These are phyloP conservation scores for Microbotryomycetes sp. DNA, from an alignment of 1,284 basidiomycete species.

Conservation along the genomic window DNA sequence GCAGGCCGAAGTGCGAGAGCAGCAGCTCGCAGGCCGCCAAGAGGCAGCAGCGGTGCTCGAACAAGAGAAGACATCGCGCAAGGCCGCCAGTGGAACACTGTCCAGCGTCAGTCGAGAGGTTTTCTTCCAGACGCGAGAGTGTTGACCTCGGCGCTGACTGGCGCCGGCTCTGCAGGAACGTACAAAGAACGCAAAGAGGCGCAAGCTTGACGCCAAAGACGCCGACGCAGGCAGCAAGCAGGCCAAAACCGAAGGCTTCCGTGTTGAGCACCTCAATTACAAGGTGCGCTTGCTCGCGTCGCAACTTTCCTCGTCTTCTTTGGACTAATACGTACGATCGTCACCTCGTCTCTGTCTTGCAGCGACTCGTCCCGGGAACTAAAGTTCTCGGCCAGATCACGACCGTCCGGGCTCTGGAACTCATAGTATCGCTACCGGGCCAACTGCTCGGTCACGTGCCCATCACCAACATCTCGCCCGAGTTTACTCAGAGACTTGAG, in stretches of 20 bases:
- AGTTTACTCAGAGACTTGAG: constrained; percentile 62
- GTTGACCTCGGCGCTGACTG: neutral
- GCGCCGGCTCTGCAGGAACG: neutral
- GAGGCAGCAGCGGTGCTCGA: constrained; percentile 61
- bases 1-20: constrained; percentile 80
- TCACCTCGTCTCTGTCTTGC: constrained; percentile 5
- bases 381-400: constrained; percentile 80
- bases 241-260: constrained; percentile 45
- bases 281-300: constrained; percentile 52
- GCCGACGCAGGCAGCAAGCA: constrained; percentile 13
- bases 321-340: neutral
- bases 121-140: neutral
- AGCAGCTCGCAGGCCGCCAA: constrained; percentile 71
- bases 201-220: constrained; percentile 33
- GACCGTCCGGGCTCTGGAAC: constrained; percentile 77
- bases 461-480: constrained; percentile 84
- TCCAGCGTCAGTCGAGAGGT: neutral
- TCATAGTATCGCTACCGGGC: constrained; percentile 88
- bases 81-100: constrained; percentile 1
- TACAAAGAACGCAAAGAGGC: constrained; percentile 38
- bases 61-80: too few relatives aligned
- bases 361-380: constrained; percentile 79
- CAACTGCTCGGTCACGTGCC: constrained; percentile 92
- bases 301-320: neutral
- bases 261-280: constrained; percentile 90